Evolutionary conservation across 2,329 filamentous ascomycete genomes (phyloP).

Genomic region (Ilyonectria robusta): DNA sequence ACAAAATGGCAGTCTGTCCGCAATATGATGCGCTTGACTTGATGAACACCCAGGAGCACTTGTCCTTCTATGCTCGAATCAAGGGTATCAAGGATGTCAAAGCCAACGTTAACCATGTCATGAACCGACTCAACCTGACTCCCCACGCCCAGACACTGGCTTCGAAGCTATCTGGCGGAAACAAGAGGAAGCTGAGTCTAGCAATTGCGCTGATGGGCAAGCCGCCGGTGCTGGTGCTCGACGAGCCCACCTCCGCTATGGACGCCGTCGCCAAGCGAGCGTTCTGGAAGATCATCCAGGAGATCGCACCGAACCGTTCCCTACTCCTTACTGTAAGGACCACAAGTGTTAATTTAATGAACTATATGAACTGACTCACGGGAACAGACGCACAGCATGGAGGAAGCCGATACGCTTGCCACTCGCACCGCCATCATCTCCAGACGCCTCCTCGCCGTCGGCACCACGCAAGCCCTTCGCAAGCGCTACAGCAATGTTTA

Average conservation of each 20-base stretch:
- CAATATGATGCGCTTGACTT: constrained; percentile 87
- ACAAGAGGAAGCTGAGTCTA: constrained; percentile 87
- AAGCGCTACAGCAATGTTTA: constrained; percentile 73
- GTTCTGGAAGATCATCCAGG: constrained; percentile 86
- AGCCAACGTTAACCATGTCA: constrained; percentile 79
- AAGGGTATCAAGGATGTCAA: constrained; percentile 80
- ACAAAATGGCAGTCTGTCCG: constrained; percentile 75
- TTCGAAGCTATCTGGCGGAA: constrained; percentile 83
- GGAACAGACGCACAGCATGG: constrained; percentile 83
- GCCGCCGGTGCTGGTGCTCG: constrained; percentile 83
- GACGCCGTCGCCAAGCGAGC: constrained; percentile 88
- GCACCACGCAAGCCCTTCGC: constrained; percentile 70
- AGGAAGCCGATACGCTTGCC: constrained; percentile 88
- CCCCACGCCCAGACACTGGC: constrained; percentile 80
- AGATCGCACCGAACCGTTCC: constrained; percentile 79
- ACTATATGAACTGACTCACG: background rate
- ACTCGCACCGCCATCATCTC: constrained; percentile 68
- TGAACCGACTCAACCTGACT: constrained; percentile 79
- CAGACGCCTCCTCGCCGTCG: constrained; percentile 68
- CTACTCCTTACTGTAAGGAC: constrained; percentile 75
- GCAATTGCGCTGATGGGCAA: constrained; percentile 92
- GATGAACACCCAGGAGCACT: constrained; percentile 86
- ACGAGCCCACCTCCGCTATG: constrained; percentile 87
- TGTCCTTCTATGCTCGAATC: constrained; percentile 85
- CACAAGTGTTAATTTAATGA: background rate